Conservation (phyloP, 2,329 filamentous ascomycete genomes). For the Aspergillus sp. region DNA sequence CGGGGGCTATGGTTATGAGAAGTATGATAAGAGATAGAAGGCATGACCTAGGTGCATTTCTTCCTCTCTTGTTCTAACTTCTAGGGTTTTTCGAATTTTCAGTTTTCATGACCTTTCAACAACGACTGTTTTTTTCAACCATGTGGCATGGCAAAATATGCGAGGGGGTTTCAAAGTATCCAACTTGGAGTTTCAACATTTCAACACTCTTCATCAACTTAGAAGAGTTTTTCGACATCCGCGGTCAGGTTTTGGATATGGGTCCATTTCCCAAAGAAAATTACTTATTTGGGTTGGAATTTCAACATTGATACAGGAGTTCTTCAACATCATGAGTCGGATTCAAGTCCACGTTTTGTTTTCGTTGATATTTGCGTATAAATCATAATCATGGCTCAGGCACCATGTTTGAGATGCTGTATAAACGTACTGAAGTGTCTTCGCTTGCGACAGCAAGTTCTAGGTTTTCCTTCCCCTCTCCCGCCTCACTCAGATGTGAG, state of each 20-base stretch:
- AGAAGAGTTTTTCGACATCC: background rate
- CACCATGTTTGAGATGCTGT: conserved; percentile 34
- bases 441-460: conserved; percentile 49
- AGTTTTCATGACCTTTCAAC: conserved; percentile 22
- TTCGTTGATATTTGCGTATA: conserved; percentile 16
- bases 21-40: conserved; percentile 22
- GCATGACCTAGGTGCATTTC: background rate
- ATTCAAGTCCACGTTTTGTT: conserved; percentile 6
- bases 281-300: background rate
- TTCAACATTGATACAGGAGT: conserved; percentile 9
- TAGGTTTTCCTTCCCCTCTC: conserved; percentile 17
- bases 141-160: conserved; percentile 5
- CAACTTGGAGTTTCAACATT: conserved; percentile 10
- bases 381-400: conserved; percentile 19
- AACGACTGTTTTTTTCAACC: conserved; percentile 12
- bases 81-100: conserved; percentile 5
- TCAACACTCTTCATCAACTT: background rate
- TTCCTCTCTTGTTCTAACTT: background rate
- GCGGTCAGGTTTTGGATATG: background rate
- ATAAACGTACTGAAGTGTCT: conserved; percentile 45
- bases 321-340: conserved; percentile 30
- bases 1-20: conserved; percentile 65
- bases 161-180: conserved; percentile 19
- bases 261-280: background rate
- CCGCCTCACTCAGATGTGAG: conserved; percentile 8